Base-by-base conservation (phyloP, 1,139 yeast species). In the Taphrina pruni region DNA sequence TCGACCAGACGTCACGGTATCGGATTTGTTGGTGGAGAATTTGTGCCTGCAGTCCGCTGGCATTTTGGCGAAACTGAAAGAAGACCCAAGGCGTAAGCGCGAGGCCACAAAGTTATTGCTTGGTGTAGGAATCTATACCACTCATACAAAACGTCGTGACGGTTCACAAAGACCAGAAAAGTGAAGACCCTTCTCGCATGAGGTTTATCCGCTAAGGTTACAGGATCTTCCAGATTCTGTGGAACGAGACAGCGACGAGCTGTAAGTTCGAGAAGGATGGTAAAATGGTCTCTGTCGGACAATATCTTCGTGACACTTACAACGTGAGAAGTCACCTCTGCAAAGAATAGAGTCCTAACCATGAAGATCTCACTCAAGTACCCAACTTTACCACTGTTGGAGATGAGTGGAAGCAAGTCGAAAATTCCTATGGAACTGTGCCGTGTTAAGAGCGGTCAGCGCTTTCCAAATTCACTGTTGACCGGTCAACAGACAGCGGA, bases 401-500 rank as follows among this genome's bases (percentile, higher is more conserved):
- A 67, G 56, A 65, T 71, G 26, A 64, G 51, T 51, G 69, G 70
- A 38, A 48, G 60, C 51, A 64, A 61, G 12, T 69, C 71, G 9
- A 65, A 56, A 38, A 55, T 71, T 39, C 73, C 73, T 5, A 60
- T 71, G 50, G 72, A 71, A 60, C 52, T 71, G 9, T 64, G 69
- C 50, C 58, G 21, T 26, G 62, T 71, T 6, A 69, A 43, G 20
- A 65, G 54, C 17, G 73, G 73, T 6, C 73, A 71, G 43, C 54
- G 69, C 14, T 71, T 69, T 48, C 70, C 70, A 1, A 70, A 68
- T 3, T 60, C 64, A 6, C 60, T 70, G 60, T 43, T 71, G 38
- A 64, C 51, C 12, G 65, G 61, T 8, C 60, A 64, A 36, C 72
- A 71, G 65, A 68, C 72, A 2, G 70, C 72, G 11, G 70, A 60